Evolutionary conservation across 768 basidiomycete species (phyloP), one percentile per base, ranked within the genome.

Genomic region (Pisolithus orientalis): DNA sequence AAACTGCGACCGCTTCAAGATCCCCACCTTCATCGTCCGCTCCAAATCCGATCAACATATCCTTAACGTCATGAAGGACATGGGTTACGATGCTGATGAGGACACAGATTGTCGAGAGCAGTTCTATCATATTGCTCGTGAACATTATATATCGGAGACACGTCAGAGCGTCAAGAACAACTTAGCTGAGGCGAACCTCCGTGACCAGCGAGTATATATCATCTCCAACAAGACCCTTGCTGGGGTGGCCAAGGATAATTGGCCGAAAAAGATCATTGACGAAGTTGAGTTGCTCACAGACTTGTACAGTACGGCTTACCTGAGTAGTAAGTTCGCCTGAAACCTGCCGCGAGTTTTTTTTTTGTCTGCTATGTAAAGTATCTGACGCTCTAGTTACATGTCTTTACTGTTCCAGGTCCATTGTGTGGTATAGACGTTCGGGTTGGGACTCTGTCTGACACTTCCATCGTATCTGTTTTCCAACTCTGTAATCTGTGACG

Each of bases 1-100:
- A 8, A 68, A 66, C 51, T 66, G 64, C 48, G 57, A 49, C 28
- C 61, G 57, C 2, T 69, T 63, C 57, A 57, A 63, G 0, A 71
- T 72, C 29, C 68, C 72, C 4, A 60, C 61, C 0, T 67, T 64
- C 44, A 66, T 72, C 39, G 66, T 71, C 17, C 70, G n/a, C 34
- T 34, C 34, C 14, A 34, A 34, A 14, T 34, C 34, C 5, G 34
- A 34, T 13, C 34, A 34, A 11, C 65, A 68, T 28, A 63, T 66
- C 32, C 47, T 42, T 25, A 65, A 65, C 24, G 3, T 54, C 34
- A 62, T 65, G 65, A 56, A 0, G n/a, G 60, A 66, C 0, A 62
- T 40, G 51, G 63, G 61, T 1, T 61, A 63, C 24, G 51, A 65
- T 5, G 52, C 50, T n/a, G 62, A 65, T 0, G 61, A 37, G 28